Evolutionary conservation across 352 stramenopile genomes (phyloP), one percentile per base, ranked within the genome.

Genomic region (Phytophthora sp.): DNA sequence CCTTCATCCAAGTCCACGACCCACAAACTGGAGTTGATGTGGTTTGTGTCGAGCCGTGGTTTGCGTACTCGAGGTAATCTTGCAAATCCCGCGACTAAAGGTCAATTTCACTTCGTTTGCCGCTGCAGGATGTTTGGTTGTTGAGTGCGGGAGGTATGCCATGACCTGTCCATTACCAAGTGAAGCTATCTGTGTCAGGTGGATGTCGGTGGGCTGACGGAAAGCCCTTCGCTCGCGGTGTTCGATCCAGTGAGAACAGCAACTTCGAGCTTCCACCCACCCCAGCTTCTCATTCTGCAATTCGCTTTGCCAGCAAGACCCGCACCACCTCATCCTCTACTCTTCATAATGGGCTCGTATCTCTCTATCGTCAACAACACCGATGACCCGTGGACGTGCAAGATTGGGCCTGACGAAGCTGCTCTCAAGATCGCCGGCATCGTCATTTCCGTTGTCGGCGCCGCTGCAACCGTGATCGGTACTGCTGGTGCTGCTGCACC

Each of bases 311-410:
- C 37, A 43, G 17, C 8, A 63, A 43, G 7, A 28, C 49, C 17
- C 23, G 13, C 26, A 12, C 20, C 60, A 46, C 21, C 46, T 48
- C 38, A 35, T 54, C 44, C 51, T 9, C 26, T 38, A 49, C 24
- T 18, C 43, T 50, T 9, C 12, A 59, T 11, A 41, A 82, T 82
- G 74, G 69, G 70, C 57, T 78, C 69, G 13, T 79, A 79, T 49
- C 67, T 82, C 48, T 79, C 73, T 28, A 79, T 82, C 57, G 58
- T 62, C 44, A 82, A 82, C 67, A 75, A 82, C 60, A 82, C 73
- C 15, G 17, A 60, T 1, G 56, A 82, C 54, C 54, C 58, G 0
- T 82, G 67, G 66, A 62, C 49, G 5, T 79, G 70, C 65, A 82
- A 75, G 53, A 74, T 82, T 24, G 73, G 66, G 26, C 55, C 66